Evolutionary conservation across 805 yeast genomes (phyloP), one percentile per base, ranked within the genome.

Genomic region (Saturnispora diversa): DNA sequence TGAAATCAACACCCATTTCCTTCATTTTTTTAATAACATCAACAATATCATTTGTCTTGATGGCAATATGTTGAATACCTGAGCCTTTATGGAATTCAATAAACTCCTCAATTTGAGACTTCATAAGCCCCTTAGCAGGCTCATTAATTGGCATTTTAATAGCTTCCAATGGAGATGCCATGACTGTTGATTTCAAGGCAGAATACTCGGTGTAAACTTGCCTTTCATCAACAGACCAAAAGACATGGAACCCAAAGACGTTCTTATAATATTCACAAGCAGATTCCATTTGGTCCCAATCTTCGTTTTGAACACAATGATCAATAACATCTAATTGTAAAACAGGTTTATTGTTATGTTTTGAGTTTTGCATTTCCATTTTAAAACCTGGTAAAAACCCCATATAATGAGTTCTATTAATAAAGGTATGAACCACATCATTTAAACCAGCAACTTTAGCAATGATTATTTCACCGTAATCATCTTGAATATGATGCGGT

Each of bases 91-190:
- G 70, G 52, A 66, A 85, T 39, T 78, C 81, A 47, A 80, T 60
- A 54, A 80, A 85, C 58, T 85, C 95, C 58, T 84, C 94, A 44
- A 85, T 80, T 54, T 85, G 95, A 3, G 88, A 77, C 53, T 68
- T 74, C 54, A 71, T 70, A 31, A 64, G 56, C 1, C 88, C 85
- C 36, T 64, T 56, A 0, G 86, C 90, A 0, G 95, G 95, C 58
- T 85, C 94, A 58, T 84, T 85, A 37, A 85, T 72, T 12, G 95
- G 94, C 76, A 85, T 77, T 56, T 83, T 82, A 47, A 84, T 71
- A 29, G 52, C 58, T 12, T 80, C 84, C 48, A 77, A 73, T 11
- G 68, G 62, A 6, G 83, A 75, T 0, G 88, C 74, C 87, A 85
- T 80, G 11, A 85, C 94, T 19, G 77, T 72, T 10, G 94, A 80